Evolutionary conservation across 306 rosid genomes (phyloP).

Genomic region (Prunus persica): Prunus_persica_NCBIv2 NC_034015.1:19097501-19098000

Average conservation of each 20-base stretch:
- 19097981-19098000: conserved; percentile 4
- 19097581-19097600: not conserved
- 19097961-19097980: not conserved
- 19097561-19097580: not conserved
- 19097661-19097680: not conserved
- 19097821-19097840: not conserved
- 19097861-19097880: not conserved
- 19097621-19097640: not conserved
- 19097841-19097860: not conserved
- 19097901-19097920: not conserved
- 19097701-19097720: not conserved
- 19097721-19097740: conserved; percentile 6
- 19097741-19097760: conserved; percentile 7
- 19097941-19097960: not conserved
- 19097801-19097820: not conserved
- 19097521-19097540: not conserved
- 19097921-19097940: not conserved
- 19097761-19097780: conserved; percentile 4
- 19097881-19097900: conserved; percentile 3
- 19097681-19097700: not conserved
- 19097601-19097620: conserved; percentile 10
- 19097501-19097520: not conserved
- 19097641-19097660: not conserved
- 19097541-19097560: not conserved
- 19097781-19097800: not conserved